Evolutionary conservation across 129 eudicot genomes (phyloP).

Genomic region (Arctium lappa): DNA sequence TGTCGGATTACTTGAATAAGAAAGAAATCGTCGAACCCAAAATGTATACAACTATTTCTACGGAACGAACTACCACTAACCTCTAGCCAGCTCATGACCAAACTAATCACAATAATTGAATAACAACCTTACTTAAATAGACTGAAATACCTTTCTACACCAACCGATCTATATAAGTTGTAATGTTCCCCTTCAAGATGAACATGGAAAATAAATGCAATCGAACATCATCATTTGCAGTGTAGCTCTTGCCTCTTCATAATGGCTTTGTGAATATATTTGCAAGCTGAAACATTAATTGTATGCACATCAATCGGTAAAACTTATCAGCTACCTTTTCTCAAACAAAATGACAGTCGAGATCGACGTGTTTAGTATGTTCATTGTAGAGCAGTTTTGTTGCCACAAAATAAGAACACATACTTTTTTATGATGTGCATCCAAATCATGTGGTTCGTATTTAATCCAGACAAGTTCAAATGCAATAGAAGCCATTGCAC

Average conservation of each 20-base stretch:
- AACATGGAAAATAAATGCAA: background rate
- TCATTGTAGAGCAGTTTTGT: background rate
- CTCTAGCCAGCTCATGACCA: background rate
- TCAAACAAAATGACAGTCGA: background rate
- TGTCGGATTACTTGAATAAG: background rate
- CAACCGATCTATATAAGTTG: background rate
- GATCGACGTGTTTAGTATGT: background rate
- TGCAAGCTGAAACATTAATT: too few species aligned
- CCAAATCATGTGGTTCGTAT: background rate
- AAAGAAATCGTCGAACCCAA: background rate
- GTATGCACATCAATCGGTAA: background rate
- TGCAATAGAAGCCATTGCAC: background rate
- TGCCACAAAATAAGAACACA: too few species aligned
- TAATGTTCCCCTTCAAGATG: background rate
- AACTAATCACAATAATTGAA: background rate
- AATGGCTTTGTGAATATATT: too few species aligned
- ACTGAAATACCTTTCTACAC: background rate
- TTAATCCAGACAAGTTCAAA: background rate
- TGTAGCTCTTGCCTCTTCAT: too few species aligned
- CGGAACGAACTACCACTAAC: background rate
- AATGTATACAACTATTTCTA: background rate
- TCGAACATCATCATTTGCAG: too few species aligned
- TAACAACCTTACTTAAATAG: background rate
- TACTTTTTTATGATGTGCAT: background rate
- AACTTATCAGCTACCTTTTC: background rate